Evolutionary conservation across 148 eudicot species (phyloP), one percentile per base, ranked within the genome.

Genomic region (Cornus florida): DNA sequence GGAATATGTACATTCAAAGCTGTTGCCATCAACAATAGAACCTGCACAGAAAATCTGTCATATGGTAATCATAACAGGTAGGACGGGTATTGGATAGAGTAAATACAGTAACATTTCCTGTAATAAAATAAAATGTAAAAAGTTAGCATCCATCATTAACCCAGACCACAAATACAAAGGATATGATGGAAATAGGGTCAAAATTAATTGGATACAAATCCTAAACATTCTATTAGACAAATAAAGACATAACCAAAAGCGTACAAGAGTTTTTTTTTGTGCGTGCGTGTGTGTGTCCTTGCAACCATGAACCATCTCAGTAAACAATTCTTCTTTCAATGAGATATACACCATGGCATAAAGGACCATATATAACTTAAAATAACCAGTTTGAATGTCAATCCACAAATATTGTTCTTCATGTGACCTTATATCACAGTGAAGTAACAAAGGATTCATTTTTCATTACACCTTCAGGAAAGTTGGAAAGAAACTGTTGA

Each of bases 1-100:
- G 90, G 81, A 60, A 87, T 75, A 68, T 86, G 92, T 77, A 81
- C 57, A 79, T 92, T 90, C 79, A 95, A 82, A 66, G 98, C 98
- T 80, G 95, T 93, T 70, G 96, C 97, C 98, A 95, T 95, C 86
- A 95, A 77, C 84, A 95, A 79, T 28, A 94, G 73, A 73, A 94
- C 95, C 98, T 94, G 92, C 87, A 83, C 31, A 68, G 43, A 60
- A 74, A 12, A 69, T 46, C 39, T 35, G 31, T 60, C 59, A 11
- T 12, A 53, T 12, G 19, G 59, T 12, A 11, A 13, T 53, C 59
- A 53, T 53, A 53, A 7, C 1, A 17, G 48, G 48, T 43, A 43
- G 59, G 59, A 53, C 19, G 7, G 7, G 53, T 7, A 48, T 48
- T 11, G 12, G 53, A 7, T 48, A 48, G 53, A 7, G 53, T 48